Evolutionary conservation across 495 filamentous ascomycete species (phyloP).

Genomic region (Glarea lozoyensis): DNA sequence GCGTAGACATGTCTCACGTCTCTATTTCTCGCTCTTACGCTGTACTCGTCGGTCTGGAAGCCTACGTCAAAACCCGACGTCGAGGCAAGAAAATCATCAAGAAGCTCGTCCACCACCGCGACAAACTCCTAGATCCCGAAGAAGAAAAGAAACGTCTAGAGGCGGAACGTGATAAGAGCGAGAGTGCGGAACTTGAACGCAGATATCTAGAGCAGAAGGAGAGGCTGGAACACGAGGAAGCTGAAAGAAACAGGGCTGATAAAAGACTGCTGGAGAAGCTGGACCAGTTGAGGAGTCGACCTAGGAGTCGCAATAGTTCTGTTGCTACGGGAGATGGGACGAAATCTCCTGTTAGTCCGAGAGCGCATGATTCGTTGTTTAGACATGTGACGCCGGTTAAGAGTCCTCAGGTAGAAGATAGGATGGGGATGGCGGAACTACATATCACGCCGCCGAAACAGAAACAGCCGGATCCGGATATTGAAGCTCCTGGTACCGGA

Average conservation of each 20-base stretch:
- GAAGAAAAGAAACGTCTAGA: slow-evolving; percentile 18
- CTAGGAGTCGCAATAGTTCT: too few species aligned
- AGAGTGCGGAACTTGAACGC: slow-evolving; percentile 18
- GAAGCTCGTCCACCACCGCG: slow-evolving; percentile 16
- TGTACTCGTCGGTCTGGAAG: slow-evolving; percentile 72
- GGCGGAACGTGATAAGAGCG: slow-evolving; percentile 21
- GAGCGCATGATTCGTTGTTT: too few species aligned
- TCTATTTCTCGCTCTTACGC: slow-evolving; percentile 75
- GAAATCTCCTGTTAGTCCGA: too few species aligned
- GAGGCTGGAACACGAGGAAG: slow-evolving; percentile 19
- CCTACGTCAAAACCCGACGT: slow-evolving; percentile 48
- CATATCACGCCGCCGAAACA: background rate
- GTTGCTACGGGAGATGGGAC: too few species aligned
- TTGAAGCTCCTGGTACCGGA: slow-evolving; percentile 14
- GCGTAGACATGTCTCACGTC: slow-evolving; percentile 71
- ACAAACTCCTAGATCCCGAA: slow-evolving; percentile 13
- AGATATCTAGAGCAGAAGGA: slow-evolving; percentile 14
- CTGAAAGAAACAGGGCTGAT: slow-evolving; percentile 14
- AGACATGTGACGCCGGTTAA: slow-evolving; percentile 1
- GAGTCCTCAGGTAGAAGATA: background rate
- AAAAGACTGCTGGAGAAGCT: slow-evolving; percentile 13
- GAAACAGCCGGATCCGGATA: slow-evolving; percentile 3
- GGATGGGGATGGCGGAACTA: background rate
- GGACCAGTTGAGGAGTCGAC: too few species aligned
- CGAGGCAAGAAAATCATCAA: slow-evolving; percentile 16